Evolutionary conservation across 192 early-diverging fungal genomes (phyloP), one percentile per base, ranked within the genome.

Genomic region (Thamnidium elegans): DNA sequence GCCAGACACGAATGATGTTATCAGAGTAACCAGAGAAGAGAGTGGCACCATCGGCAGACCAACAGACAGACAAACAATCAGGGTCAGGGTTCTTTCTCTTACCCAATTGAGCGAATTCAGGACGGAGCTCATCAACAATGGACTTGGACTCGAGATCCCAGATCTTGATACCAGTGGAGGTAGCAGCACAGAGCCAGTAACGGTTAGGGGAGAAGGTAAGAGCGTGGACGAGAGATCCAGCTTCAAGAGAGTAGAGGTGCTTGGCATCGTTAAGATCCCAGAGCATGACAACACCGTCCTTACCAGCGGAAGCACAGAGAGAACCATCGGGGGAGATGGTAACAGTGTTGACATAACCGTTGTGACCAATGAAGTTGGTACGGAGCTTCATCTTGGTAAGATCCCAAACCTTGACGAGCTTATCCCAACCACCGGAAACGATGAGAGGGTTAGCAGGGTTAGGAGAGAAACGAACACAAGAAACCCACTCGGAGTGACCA

Each of bases 401-500:
- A 77, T 99, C 95, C 97, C 97, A 99, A 71, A 98, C 94, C 97
- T 99, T 99, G 81, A 99, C 96, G 70, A 95, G 81, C 89, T 97
- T 98, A 87, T 99, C 97, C 97, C 97, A 99, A 72, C 95, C 94
- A 78, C 90, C 84, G 60, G 95, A 96, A 46, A 99, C 94, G 74
- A 99, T 93, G 83, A 99, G 89, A 69, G 95, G 94, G 89, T 94
- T 98, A 64, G 84, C 85, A 64, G 94, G 92, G 92, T 99, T 99
- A 75, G 97, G 97, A 64, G 94, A 96, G 92, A 99, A 97, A 78
- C 93, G 90, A 70, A 99, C 97, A 87, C 93, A 95, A 62, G 94
- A 97, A 76, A 98, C 91, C 97, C 97, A 99, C 78, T 96, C 93
- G 78, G 88, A 80, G 92, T 99, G 97, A 69, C 92, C 92, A 73